Percentiles rank a stretch among this genome's conserved stretches.
These are phyloP conservation scores for Neonectria hederae DNA, from an alignment of 2,329 filamentous ascomycete genomes.

Conservation along the genomic window DNA sequence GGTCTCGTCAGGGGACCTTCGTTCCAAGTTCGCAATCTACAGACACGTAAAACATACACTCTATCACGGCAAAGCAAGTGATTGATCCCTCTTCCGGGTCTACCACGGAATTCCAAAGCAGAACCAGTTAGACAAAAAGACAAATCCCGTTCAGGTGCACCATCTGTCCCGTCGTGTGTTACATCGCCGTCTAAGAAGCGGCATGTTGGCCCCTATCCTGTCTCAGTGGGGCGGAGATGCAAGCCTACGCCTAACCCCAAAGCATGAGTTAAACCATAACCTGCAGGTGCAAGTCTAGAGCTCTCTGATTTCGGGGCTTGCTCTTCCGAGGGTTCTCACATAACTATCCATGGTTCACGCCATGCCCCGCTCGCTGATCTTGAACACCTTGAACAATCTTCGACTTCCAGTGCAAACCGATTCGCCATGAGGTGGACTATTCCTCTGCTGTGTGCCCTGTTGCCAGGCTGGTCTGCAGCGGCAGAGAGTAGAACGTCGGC, in stretches of 20 bases:
- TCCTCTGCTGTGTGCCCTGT: slow-evolving; percentile 27
- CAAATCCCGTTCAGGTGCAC: too few species aligned
- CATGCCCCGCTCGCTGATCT: not conserved
- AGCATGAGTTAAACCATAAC: not conserved
- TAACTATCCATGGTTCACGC: not conserved
- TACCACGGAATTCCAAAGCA: too few species aligned
- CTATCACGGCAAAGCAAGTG: too few species aligned
- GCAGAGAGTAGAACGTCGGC: slow-evolving; percentile 19
- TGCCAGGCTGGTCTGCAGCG: slow-evolving; percentile 1
- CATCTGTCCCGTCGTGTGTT: not conserved
- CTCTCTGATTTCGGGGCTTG: not conserved
- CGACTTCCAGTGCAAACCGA: not conserved
- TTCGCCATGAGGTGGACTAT: slow-evolving; percentile 35
- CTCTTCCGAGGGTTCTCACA: not conserved
- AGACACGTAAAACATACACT: too few species aligned
- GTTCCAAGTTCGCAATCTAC: too few species aligned
- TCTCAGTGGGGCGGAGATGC: not conserved
- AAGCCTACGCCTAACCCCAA: not conserved
- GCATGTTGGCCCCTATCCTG: not conserved
- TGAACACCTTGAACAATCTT: not conserved
- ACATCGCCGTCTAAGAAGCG: not conserved
- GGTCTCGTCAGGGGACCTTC: too few species aligned
- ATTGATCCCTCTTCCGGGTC: too few species aligned
- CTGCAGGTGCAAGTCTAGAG: not conserved
- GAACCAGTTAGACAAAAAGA: too few species aligned